Evolutionary conservation across 2,329 filamentous ascomycete genomes (phyloP).

Genomic region (Macrophomina tecta): DNA sequence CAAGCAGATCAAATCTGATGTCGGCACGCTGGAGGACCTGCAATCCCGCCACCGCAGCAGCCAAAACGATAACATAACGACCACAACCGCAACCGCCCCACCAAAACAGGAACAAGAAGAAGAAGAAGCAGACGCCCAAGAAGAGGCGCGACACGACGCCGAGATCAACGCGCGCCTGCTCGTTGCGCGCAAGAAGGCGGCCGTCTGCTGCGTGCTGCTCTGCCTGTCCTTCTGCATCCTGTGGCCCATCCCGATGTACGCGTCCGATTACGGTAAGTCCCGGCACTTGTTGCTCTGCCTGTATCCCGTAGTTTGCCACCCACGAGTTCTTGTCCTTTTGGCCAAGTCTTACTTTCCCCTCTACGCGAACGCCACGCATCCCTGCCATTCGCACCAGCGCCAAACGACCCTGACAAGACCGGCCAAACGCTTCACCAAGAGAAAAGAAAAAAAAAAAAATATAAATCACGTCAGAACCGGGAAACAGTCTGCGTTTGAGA

Average conservation of each 20-base stretch:
- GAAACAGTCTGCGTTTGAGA: no score
- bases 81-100: neutral
- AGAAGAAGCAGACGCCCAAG: neutral
- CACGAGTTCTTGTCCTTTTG: neutral
- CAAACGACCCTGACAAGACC: neutral
- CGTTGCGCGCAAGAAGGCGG: slow-evolving; percentile 19
- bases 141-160: neutral
- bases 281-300: no score
- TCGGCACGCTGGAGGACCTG: slow-evolving; percentile 22
- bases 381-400: neutral
- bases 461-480: neutral
- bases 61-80: neutral
- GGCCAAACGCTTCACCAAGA: no score
- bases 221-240: slow-evolving; percentile 40
- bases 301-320: no score
- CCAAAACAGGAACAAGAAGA: neutral
- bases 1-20: slow-evolving; percentile 29
- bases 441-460: neutral
- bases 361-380: neutral
- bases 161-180: slow-evolving; percentile 7
- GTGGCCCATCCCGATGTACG: slow-evolving; percentile 64
- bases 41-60: neutral
- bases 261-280: slow-evolving; percentile 50
- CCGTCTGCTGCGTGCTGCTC: slow-evolving; percentile 14
- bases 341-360: neutral